Evolutionary conservation across 2,329 filamentous ascomycete genomes (phyloP).

Genomic region (Thelonectria olida): DNA sequence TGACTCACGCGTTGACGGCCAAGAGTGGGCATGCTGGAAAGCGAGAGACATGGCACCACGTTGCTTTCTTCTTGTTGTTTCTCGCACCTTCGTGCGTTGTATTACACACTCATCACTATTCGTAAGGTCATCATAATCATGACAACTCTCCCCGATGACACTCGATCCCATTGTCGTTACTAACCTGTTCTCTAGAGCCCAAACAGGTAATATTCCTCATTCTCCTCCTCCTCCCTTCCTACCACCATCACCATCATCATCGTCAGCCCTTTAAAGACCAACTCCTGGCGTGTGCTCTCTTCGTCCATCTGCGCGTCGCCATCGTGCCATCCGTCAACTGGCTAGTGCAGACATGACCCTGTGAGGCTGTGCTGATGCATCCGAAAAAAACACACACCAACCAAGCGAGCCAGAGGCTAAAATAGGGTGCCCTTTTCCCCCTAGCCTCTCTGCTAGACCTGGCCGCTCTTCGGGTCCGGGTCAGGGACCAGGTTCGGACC

Average conservation of each 20-base stretch:
- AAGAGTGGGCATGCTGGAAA: slow-evolving; percentile 11
- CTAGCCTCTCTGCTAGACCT: background rate
- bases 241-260: background rate
- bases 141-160: slow-evolving; percentile 1
- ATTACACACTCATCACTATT: background rate
- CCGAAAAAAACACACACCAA: slow-evolving; percentile 19
- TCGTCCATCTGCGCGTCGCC: background rate
- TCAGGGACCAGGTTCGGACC: slow-evolving; percentile 16
- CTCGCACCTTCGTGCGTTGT: background rate
- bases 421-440: slow-evolving; percentile 14
- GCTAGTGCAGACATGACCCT: slow-evolving; percentile 16
- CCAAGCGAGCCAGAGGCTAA: slow-evolving; percentile 13
- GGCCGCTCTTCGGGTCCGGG: slow-evolving; percentile 4
- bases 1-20: slow-evolving; percentile 14
- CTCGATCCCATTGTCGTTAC: background rate
- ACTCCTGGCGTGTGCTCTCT: slow-evolving; percentile 13
- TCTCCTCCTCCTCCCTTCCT: background rate
- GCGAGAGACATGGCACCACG: slow-evolving; percentile 16
- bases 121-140: background rate
- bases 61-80: background rate
- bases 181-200: background rate
- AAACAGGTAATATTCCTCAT: background rate
- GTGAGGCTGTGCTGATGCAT: slow-evolving; percentile 25
- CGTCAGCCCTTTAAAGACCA: background rate
- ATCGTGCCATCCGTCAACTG: slow-evolving; percentile 18